Conservation (phyloP, 345 rosid species). For the Isatis tinctoria region DNA sequence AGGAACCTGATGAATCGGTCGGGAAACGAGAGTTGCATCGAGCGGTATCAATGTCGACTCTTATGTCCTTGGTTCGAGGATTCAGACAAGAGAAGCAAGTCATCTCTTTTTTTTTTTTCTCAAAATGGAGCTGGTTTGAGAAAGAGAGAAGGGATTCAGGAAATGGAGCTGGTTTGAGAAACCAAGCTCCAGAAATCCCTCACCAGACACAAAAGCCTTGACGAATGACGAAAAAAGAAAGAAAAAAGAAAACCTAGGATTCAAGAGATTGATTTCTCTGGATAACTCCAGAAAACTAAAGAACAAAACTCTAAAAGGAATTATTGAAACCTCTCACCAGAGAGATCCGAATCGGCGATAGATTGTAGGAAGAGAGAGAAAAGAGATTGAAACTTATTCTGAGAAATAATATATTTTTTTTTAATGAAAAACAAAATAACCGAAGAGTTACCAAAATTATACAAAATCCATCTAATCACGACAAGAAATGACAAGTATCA, state of each 20-base stretch:
- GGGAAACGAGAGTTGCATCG: slow-evolving; percentile 44
- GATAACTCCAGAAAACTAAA: slow-evolving; percentile 21
- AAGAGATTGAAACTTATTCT: background rate
- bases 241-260: slow-evolving; percentile 8
- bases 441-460: slow-evolving; percentile 27
- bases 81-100: slow-evolving; percentile 81
- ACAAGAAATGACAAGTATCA: slow-evolving; percentile 17
- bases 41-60: slow-evolving; percentile 63
- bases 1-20: slow-evolving; percentile 49
- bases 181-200: slow-evolving; percentile 17
- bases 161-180: slow-evolving; percentile 30
- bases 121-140: background rate
- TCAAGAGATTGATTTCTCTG: background rate
- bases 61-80: slow-evolving; percentile 48
- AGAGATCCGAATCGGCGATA: slow-evolving; percentile 26
- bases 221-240: background rate
- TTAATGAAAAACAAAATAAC: background rate
- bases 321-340: slow-evolving; percentile 15
- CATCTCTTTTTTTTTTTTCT: slow-evolving; percentile 33
- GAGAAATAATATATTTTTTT: background rate
- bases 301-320: slow-evolving; percentile 11
- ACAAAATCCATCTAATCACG: slow-evolving; percentile 26
- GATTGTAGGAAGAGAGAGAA: slow-evolving; percentile 28
- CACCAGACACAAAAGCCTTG: slow-evolving; percentile 20
- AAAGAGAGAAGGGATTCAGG: background rate